A percentile compares a stretch with the other conserved stretches of the same genome.
phyloP scores from a whole-genome alignment of 2,329 filamentous ascomycete species.

The Scedosporium apiospermum region DNA sequence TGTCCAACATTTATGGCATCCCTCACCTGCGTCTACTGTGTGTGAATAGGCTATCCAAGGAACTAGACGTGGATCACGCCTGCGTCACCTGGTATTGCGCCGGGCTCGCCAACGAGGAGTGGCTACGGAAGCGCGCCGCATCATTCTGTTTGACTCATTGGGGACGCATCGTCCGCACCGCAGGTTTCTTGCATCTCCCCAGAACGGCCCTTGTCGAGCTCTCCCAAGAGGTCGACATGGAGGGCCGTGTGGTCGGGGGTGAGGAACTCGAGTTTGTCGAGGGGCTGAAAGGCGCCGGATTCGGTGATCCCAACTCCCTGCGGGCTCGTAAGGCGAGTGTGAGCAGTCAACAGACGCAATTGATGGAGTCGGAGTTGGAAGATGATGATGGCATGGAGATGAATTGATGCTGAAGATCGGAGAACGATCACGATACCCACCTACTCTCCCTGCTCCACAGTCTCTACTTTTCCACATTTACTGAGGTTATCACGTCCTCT shows the following conservation, averaged over 20 bases:
- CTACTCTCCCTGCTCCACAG: neutral
- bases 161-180: constrained; percentile 85
- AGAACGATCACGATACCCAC: neutral
- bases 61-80: constrained; percentile 89
- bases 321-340: constrained; percentile 48
- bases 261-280: constrained; percentile 62
- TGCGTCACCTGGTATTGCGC: constrained; percentile 96
- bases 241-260: constrained; percentile 82
- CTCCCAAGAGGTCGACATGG: constrained; percentile 85
- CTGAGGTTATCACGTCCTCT: no score
- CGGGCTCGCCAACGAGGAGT: constrained; percentile 81
- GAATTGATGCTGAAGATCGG: constrained; percentile 18
- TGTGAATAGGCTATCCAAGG: constrained; percentile 79
- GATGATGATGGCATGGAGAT: constrained; percentile 57
- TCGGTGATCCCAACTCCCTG: constrained; percentile 26
- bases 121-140: constrained; percentile 82
- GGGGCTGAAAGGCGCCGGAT: constrained; percentile 38
- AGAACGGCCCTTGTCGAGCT: constrained; percentile 77
- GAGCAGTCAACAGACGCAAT: constrained; percentile 48
- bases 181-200: constrained; percentile 74
- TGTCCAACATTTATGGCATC: constrained; percentile 98
- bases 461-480: neutral
- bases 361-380: constrained; percentile 46
- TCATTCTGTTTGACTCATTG: constrained; percentile 87
- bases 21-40: constrained; percentile 84